phyloP scores from a whole-genome alignment of 2,329 filamentous ascomycete species.

The Colletotrichum sp. region DNA sequence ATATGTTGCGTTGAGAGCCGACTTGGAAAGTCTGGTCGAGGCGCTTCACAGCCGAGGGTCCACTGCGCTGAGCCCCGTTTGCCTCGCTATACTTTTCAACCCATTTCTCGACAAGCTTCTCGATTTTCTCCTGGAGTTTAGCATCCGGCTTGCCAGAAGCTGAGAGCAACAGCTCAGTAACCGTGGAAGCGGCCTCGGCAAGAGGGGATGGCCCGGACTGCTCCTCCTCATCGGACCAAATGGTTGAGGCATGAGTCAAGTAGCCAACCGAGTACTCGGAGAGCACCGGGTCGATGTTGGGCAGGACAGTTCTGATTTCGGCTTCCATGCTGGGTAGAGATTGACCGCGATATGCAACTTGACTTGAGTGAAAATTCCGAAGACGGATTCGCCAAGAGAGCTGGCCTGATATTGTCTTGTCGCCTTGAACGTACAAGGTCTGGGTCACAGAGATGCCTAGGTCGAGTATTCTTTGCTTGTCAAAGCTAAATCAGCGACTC shows the following conservation, averaged over 20 bases:
- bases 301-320: slow-evolving; percentile 83
- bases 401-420: not conserved
- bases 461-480: not conserved
- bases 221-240: slow-evolving; percentile 79
- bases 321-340: slow-evolving; percentile 70
- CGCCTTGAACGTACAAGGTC: not conserved
- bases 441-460: not conserved
- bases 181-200: slow-evolving; percentile 79
- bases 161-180: slow-evolving; percentile 89
- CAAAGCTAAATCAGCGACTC: not conserved
- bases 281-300: slow-evolving; percentile 85
- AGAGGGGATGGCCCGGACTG: slow-evolving; percentile 74
- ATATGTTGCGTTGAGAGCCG: slow-evolving; percentile 92
- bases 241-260: slow-evolving; percentile 87
- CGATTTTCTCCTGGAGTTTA: slow-evolving; percentile 78
- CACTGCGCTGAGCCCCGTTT: slow-evolving; percentile 73
- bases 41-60: slow-evolving; percentile 79
- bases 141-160: slow-evolving; percentile 84
- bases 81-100: slow-evolving; percentile 79
- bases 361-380: not conserved
- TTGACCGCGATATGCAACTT: not conserved
- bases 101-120: slow-evolving; percentile 87
- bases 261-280: slow-evolving; percentile 96
- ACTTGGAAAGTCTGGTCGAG: slow-evolving; percentile 96
- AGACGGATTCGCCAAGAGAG: not conserved